These are phyloP conservation scores for Trapa bicornis DNA, from an alignment of 345 rosid species.

Conservation along the genomic window DNA sequence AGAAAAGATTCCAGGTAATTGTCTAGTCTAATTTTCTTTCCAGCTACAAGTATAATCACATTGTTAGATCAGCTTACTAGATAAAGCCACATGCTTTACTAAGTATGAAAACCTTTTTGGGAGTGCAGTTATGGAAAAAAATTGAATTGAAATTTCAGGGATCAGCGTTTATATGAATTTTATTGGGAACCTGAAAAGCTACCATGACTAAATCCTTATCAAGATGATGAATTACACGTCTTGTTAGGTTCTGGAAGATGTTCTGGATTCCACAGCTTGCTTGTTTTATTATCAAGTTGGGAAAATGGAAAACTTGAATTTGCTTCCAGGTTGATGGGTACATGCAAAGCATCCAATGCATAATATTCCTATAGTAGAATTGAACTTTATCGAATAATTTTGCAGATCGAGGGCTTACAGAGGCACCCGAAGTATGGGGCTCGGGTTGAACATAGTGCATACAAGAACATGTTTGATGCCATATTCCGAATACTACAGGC, in stretches of 20 bases:
- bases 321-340: no score
- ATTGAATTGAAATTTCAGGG: not conserved
- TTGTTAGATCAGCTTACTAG: not conserved
- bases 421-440: constrained; percentile 92
- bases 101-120: not conserved
- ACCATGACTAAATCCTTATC: not conserved
- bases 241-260: not conserved
- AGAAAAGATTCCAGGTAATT: constrained; percentile 89
- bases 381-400: not conserved
- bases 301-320: no score
- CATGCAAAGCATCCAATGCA: no score
- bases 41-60: no score
- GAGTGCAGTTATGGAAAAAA: not conserved
- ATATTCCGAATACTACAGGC: constrained; percentile 34
- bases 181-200: not conserved
- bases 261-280: not conserved
- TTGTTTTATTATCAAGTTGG: not conserved
- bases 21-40: no score
- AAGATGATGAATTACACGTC: not conserved
- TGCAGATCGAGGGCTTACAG: constrained; percentile 77
- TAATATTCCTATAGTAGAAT: not conserved
- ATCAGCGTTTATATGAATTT: not conserved
- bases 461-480: constrained; percentile 75
- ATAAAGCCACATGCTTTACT: not conserved
- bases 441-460: constrained; percentile 52